Evolutionary conservation across 345 rosid genomes (phyloP).

Genomic region (Lepidium aucheri): DNA sequence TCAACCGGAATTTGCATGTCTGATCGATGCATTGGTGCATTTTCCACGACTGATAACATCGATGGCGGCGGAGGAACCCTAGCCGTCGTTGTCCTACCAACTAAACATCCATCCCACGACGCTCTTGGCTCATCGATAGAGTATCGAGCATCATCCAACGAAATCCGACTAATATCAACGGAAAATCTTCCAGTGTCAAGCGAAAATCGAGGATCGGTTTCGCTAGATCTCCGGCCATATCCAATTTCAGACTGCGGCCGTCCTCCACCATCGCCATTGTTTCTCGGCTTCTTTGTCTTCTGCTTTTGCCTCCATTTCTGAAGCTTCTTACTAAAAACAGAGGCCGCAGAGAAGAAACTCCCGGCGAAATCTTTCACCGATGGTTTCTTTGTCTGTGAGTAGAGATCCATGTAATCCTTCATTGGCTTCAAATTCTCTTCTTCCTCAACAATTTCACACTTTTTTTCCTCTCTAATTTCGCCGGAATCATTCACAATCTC

Average conservation of each 20-base stretch:
- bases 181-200: constrained; percentile 44
- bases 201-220: constrained; percentile 70
- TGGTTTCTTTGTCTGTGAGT: constrained; percentile 48
- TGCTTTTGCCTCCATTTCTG: constrained; percentile 94
- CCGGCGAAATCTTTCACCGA: constrained; percentile 48
- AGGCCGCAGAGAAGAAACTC: constrained; percentile 89
- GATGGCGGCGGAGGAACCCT: constrained; percentile 71
- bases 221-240: constrained; percentile 80
- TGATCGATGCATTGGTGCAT: constrained; percentile 49
- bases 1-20: constrained; percentile 72
- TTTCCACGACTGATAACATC: constrained; percentile 73
- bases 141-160: constrained; percentile 54
- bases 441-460: constrained; percentile 43
- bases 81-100: constrained; percentile 30
- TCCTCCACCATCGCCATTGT: constrained; percentile 18
- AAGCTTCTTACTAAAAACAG: constrained; percentile 87
- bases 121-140: constrained; percentile 82
- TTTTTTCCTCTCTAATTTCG: constrained; percentile 34
- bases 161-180: constrained; percentile 24
- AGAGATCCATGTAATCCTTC: constrained; percentile 93
- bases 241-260: constrained; percentile 71
- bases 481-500: constrained; percentile 31
- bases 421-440: constrained; percentile 63
- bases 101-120: constrained; percentile 75
- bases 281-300: constrained; percentile 59